A percentile compares a stretch with the other conserved stretches of the same genome.
Conservation (phyloP, 2,329 filamentous ascomycete genomes). For the Fusarium xylarioides region DNA sequence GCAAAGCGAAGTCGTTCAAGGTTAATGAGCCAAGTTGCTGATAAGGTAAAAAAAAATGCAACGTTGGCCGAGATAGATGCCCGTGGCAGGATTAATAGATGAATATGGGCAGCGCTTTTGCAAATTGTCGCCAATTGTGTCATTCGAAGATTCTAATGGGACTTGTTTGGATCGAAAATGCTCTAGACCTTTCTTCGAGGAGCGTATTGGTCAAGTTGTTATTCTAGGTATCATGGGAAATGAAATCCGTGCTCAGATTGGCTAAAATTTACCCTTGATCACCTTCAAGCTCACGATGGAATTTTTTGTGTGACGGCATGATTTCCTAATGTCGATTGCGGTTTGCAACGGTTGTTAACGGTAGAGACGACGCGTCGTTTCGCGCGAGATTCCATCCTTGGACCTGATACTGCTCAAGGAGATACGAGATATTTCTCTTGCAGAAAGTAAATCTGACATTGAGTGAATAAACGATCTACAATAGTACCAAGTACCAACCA, state of each 20-base stretch:
- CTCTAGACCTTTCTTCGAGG: not conserved
- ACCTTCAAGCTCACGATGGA: slow-evolving; percentile 2
- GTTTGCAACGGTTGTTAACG: slow-evolving; percentile 37
- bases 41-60: slow-evolving; percentile 19
- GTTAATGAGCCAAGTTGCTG: slow-evolving; percentile 21
- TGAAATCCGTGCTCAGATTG: slow-evolving; percentile 20
- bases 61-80: slow-evolving; percentile 28
- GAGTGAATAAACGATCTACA: not conserved
- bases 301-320: slow-evolving; percentile 18
- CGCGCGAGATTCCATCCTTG: not conserved
- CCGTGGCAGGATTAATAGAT: slow-evolving; percentile 17
- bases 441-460: not conserved
- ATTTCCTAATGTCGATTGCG: slow-evolving; percentile 10
- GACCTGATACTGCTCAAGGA: not conserved
- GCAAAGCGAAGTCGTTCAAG: slow-evolving; percentile 50
- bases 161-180: not conserved
- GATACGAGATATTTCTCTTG: not conserved
- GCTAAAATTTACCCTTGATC: slow-evolving; percentile 8
- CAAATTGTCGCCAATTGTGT: not conserved
- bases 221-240: slow-evolving; percentile 19
- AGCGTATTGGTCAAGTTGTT: slow-evolving; percentile 3
- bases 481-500: slow-evolving; percentile 1
- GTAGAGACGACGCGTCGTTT: not conserved
- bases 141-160: not conserved
- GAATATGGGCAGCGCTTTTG: not conserved